Base-by-base conservation (phyloP, 176 grass and related monocot genomes). In the Canna indica region DNA sequence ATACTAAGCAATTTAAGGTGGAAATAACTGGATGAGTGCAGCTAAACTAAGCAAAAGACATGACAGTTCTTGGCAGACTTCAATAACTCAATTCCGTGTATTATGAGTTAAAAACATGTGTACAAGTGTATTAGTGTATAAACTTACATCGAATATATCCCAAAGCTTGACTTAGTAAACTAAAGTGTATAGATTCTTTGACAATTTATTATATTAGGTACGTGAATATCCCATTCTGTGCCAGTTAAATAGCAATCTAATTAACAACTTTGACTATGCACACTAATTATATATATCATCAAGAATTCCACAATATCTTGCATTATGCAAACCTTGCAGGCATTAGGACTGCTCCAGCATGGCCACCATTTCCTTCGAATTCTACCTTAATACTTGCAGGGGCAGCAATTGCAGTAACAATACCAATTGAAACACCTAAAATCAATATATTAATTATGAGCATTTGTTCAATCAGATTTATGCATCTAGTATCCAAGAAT, bases 301-400 rank as follows among this genome's bases (percentile, higher is more conserved):
- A 48, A n/a, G 3, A 28, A n/a, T 16, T 63, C 5, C 20, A 39
- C 5, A 53, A 38, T n/a, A 66, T 66, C 16, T 38, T 33, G 1
- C 0, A 39, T 39, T 38, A 66, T 29, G 35, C 34, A 41, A 41
- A 99, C 94, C 94, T 99, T 72, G 77, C 72, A 39, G 86, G 86
- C 94, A 99, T 93, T 20, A 99, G 94, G 57, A 90, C 86, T 39
- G 94, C 94, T 74, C 94, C 86, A 62, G 94, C 94, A 99, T 99
- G 86, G 67, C 84, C 89, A 11, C 94, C 94, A 47, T 93, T 99
- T 42, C 86, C 94, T 78, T 93, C 84, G 77, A 99, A 85, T 36
- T 82, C 89, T 48, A 93, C 86, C 35, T 76, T 88, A 79, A 99
- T 80, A 76, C 94, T 99, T 76, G 94, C 94, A 76, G 89, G 94